These are phyloP conservation scores for Calvatia gigantea DNA, from an alignment of 768 basidiomycete genomes.

Conservation along the genomic window DNA sequence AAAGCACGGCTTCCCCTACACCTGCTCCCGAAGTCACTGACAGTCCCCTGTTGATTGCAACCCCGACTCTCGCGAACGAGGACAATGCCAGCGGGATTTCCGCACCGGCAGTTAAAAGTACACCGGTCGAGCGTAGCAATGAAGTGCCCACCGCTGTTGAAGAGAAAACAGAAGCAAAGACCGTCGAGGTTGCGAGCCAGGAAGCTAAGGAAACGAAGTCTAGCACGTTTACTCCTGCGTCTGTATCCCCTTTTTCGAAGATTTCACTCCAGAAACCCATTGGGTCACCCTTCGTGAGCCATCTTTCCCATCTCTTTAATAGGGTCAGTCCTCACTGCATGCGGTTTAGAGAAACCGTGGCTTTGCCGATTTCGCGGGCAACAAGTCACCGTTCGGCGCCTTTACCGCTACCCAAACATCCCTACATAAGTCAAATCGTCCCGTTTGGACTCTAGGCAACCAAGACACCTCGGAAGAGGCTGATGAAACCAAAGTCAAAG, in stretches of 20 bases:
- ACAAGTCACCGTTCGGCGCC: conserved; percentile 2
- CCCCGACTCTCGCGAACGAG: neutral
- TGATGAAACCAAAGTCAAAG: neutral
- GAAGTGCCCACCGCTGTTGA: neutral
- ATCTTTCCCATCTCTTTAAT: no score
- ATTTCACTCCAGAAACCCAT: conserved; percentile 5
- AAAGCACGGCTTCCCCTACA: conserved; percentile 6
- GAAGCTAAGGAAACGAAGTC: neutral
- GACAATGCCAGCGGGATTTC: neutral
- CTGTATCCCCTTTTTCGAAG: neutral
- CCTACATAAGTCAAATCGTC: neutral
- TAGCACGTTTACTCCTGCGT: neutral
- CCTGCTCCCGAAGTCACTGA: conserved; percentile 1
- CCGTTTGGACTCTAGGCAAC: neutral
- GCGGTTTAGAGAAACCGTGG: neutral
- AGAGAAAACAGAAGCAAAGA: neutral
- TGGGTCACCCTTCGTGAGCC: conserved; percentile 5
- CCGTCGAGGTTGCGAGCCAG: neutral
- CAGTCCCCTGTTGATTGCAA: conserved; percentile 3
- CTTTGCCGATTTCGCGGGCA: conserved; percentile 10
- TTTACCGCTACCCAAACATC: neutral
- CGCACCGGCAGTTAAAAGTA: neutral
- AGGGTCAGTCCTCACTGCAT: neutral
- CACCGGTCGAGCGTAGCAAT: neutral
- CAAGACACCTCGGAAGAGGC: neutral